phyloP scores from a whole-genome alignment of 805 yeast genomes.

The Myxozyma neotropica region DNA sequence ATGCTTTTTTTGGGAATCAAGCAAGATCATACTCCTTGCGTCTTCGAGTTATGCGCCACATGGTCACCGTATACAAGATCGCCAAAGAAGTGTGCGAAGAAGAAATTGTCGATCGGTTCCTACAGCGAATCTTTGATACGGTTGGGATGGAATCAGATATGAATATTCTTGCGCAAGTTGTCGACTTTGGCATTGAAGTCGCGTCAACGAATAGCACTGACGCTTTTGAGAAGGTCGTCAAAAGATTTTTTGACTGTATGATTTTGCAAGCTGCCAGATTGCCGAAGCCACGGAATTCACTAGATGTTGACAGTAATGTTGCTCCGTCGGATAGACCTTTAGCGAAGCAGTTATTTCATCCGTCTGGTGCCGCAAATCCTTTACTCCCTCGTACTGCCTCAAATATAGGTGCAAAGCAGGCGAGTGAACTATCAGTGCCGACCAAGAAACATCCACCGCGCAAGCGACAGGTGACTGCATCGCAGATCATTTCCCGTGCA shows the following conservation, averaged over 20 bases:
- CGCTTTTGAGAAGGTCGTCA: constrained; percentile 12
- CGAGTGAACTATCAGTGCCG: not conserved
- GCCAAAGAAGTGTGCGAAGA: constrained; percentile 44
- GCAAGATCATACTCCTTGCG: constrained; percentile 36
- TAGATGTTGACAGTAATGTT: not conserved
- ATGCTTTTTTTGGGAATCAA: constrained; percentile 48
- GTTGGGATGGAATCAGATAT: constrained; percentile 39
- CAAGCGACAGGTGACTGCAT: constrained; percentile 6
- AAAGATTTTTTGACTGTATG: constrained; percentile 34
- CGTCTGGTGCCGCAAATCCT: not conserved
- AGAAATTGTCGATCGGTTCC: constrained; percentile 42
- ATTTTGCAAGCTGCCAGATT: constrained; percentile 15
- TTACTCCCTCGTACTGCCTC: not conserved
- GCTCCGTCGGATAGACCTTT: not conserved
- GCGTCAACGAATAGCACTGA: constrained; percentile 23
- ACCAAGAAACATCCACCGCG: not conserved
- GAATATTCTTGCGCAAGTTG: constrained; percentile 41
- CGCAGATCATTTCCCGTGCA: constrained; percentile 35
- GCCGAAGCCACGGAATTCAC: not conserved
- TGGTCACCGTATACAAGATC: constrained; percentile 46
- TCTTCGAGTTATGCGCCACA: constrained; percentile 36
- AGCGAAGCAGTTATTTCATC: not conserved
- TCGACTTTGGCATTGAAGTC: constrained; percentile 38
- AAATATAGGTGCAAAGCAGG: not conserved
- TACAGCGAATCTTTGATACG: constrained; percentile 43